Evolutionary conservation across 2,329 filamentous ascomycete species (phyloP), one percentile per base, ranked within the genome.

Genomic region (Claviceps humidiphila): DNA sequence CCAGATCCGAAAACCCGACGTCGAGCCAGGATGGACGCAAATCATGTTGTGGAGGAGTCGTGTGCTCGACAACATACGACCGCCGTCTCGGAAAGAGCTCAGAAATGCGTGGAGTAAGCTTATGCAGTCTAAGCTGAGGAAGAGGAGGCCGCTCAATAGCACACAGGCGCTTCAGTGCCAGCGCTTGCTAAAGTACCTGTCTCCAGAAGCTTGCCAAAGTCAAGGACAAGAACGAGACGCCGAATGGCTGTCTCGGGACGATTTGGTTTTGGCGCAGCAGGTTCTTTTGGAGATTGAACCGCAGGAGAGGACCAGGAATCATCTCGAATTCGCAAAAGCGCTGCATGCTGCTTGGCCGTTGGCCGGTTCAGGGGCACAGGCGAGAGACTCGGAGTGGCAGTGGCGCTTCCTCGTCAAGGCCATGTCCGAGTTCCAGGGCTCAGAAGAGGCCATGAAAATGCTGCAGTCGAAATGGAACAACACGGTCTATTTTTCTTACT

Each of bases 21-120:
- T 82, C 55, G 85, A 82, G 60, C 85, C 80, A 0, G 89, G 89
- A 51, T 78, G 89, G 61, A 80, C 81, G 57, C 77, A 76, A 16
- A 79, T 95, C 70, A 77, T 86, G 60, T 77, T 86, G 54, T 77
- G 88, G 64, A 72, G 78, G 50, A 78, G 79, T 58, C 77, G 80
- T 55, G 70, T 83, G 58, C 74, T 77, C 50, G 76, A 86, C 52
- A 75, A 78, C 50, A 72, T 82, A 39, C 78, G 88, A 38, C 77
- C 80, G 9, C 89, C 87, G 16, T 66, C 78, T 0, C 70, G 74
- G 3, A 65, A 74, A n/a, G 79, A 86, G 38, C 71, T 95, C 2
- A 67, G 80, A 0, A 71, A 77, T 39, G 87, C 85, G 5, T 83
- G 86, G 65, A 73, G 70, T 52, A 68, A 73, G 9, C 82, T 90